Evolutionary conservation across 768 basidiomycete species (phyloP).

Genomic region (Tubosaeta sp.): DNA sequence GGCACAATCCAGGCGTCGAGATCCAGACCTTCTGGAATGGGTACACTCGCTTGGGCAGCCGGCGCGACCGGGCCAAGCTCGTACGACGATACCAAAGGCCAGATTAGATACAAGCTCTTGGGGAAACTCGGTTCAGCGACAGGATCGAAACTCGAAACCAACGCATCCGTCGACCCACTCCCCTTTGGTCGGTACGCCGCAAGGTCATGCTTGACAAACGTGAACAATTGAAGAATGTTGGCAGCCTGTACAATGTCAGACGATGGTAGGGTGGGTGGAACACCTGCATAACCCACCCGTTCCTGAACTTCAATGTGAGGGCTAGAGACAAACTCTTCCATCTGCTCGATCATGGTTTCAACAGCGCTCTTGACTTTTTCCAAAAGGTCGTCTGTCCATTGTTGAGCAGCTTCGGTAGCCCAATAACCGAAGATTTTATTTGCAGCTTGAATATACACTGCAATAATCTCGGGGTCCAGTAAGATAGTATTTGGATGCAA

Average conservation of each 20-base stretch:
- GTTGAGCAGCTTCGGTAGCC: constrained; percentile 67
- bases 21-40: constrained; percentile 79
- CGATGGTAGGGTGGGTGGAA: not conserved
- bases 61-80: constrained; percentile 83
- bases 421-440: constrained; percentile 87
- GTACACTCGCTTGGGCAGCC: constrained; percentile 76
- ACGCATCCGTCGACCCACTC: constrained; percentile 34
- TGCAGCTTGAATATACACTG: constrained; percentile 78
- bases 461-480: constrained; percentile 60
- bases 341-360: constrained; percentile 53
- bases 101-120: constrained; percentile 83
- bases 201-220: constrained; percentile 73
- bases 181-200: constrained; percentile 45
- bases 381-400: constrained; percentile 74
- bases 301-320: constrained; percentile 89
- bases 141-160: constrained; percentile 37
- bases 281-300: constrained; percentile 50
- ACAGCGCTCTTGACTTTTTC: constrained; percentile 62
- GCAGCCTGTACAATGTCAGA: constrained; percentile 54
- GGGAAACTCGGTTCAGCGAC: constrained; percentile 57
- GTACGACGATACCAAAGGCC: constrained; percentile 70
- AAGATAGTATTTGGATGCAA: constrained; percentile 54
- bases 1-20: constrained; percentile 84
- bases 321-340: constrained; percentile 55
- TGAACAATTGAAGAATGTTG: constrained; percentile 69